Conservation (phyloP, 352 stramenopile genomes). For the Globisporangium nagaii region DNA sequence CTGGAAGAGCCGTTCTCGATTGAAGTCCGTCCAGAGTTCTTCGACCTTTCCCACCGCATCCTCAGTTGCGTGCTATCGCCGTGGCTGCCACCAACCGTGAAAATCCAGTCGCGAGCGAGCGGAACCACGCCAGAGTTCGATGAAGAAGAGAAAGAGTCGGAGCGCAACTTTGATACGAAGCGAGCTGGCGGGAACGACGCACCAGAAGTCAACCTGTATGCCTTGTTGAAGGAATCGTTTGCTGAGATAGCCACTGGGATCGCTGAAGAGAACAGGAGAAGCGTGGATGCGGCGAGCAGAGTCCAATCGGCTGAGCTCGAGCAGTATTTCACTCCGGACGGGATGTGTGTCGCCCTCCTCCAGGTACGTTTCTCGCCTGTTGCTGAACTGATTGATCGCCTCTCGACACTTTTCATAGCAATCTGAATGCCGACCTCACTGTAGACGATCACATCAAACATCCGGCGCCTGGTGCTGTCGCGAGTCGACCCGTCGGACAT, state of each 20-base stretch:
- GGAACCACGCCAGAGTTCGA: conserved; percentile 2
- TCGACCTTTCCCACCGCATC: conserved; percentile 61
- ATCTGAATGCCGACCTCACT: not conserved
- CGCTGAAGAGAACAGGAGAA: not conserved
- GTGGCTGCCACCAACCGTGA: conserved; percentile 27
- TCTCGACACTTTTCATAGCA: not conserved
- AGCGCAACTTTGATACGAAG: not conserved
- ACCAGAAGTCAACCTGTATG: conserved; percentile 8
- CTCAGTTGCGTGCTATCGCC: conserved; percentile 49
- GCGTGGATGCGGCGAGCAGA: not conserved
- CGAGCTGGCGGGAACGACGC: not conserved
- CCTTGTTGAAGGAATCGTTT: conserved; percentile 13
- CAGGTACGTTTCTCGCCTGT: conserved; percentile 25
- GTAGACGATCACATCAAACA: conserved; percentile 75
- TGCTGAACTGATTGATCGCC: not conserved
- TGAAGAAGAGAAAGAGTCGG: conserved; percentile 20
- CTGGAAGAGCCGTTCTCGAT: conserved; percentile 82
- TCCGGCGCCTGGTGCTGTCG: conserved; percentile 75
- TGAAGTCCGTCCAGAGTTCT: conserved; percentile 74
- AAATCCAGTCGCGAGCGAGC: not conserved
- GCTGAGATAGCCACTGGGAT: conserved; percentile 6
- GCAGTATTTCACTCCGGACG: conserved; percentile 44
- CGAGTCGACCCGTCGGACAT: conserved; percentile 71
- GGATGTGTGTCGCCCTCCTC: conserved; percentile 63
- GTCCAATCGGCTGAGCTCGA: conserved; percentile 3